phyloP scores from a whole-genome alignment of 2,329 filamentous ascomycete genomes.

The Sporothrix protearum region DNA sequence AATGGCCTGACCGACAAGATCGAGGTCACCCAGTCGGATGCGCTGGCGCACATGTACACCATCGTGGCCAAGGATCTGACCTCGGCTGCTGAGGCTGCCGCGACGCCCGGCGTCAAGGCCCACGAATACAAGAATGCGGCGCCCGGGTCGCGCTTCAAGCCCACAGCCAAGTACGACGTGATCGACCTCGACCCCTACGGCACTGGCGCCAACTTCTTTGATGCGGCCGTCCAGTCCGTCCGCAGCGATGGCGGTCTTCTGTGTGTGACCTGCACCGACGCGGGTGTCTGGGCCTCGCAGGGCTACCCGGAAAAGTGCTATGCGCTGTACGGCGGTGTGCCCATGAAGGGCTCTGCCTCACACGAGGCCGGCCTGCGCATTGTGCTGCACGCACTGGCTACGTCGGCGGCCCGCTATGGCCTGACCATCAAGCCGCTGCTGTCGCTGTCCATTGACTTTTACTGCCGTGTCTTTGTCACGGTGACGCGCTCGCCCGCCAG shows the following conservation, averaged over 20 bases:
- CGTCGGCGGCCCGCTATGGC: slow-evolving; percentile 78
- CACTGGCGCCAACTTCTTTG: slow-evolving; percentile 86
- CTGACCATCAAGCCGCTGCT: slow-evolving; percentile 85
- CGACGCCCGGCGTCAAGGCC: background rate
- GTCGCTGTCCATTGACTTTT: slow-evolving; percentile 94
- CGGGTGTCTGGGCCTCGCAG: slow-evolving; percentile 88
- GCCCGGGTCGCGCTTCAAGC: background rate
- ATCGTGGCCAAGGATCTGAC: slow-evolving; percentile 55
- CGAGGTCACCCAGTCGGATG: slow-evolving; percentile 72
- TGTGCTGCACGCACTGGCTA: slow-evolving; percentile 77
- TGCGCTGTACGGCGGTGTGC: slow-evolving; percentile 86
- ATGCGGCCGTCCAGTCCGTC: slow-evolving; percentile 82
- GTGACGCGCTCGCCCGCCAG: slow-evolving; percentile 74
- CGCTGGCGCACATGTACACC: slow-evolving; percentile 86
- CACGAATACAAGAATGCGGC: background rate
- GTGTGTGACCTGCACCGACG: slow-evolving; percentile 95
- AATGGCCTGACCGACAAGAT: slow-evolving; percentile 73
- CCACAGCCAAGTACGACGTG: slow-evolving; percentile 69
- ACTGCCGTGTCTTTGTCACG: slow-evolving; percentile 82
- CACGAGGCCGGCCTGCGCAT: slow-evolving; percentile 88
- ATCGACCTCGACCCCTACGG: slow-evolving; percentile 97
- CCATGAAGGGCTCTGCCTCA: slow-evolving; percentile 77
- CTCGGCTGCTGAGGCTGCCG: slow-evolving; percentile 35
- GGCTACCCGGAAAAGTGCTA: slow-evolving; percentile 94
- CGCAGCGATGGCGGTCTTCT: slow-evolving; percentile 81